Evolutionary conservation across 352 stramenopile species (phyloP).

Genomic region (Blastocystis sp.): DNA sequence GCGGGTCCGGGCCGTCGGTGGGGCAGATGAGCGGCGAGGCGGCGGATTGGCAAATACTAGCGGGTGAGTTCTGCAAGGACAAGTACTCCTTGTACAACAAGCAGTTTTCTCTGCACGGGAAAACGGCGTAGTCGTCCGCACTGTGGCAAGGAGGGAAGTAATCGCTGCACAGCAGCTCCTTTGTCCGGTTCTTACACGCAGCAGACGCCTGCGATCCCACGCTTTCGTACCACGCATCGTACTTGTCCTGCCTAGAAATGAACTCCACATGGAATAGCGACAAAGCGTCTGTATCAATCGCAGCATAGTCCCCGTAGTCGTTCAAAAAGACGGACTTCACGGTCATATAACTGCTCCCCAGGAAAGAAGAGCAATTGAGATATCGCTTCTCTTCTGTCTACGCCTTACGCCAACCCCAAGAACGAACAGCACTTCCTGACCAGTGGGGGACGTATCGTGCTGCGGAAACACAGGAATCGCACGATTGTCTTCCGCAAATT

Average conservation of each 20-base stretch:
- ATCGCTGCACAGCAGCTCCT: slow-evolving; percentile 43
- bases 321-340: slow-evolving; percentile 1
- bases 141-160: slow-evolving; percentile 34
- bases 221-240: slow-evolving; percentile 11
- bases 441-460: slow-evolving; percentile 44
- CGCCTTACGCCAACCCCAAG: background rate
- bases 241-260: slow-evolving; percentile 23
- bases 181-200: slow-evolving; percentile 31
- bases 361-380: slow-evolving; percentile 58
- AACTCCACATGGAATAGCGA: background rate
- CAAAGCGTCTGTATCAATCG: slow-evolving; percentile 48
- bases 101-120: slow-evolving; percentile 55
- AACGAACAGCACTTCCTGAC: slow-evolving; percentile 1
- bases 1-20: slow-evolving; percentile 44
- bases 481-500: slow-evolving; percentile 46
- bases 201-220: background rate
- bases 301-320: background rate
- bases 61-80: background rate
- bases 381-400: slow-evolving; percentile 22
- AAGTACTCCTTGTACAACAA: slow-evolving; percentile 11
- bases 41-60: slow-evolving; percentile 27
- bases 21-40: background rate
- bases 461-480: slow-evolving; percentile 51
- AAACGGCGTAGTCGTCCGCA: slow-evolving; percentile 44
- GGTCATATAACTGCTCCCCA: slow-evolving; percentile 42